These are phyloP conservation scores for Leccinum aurantiacum DNA, from an alignment of 768 basidiomycete species.

Conservation along the genomic window DNA sequence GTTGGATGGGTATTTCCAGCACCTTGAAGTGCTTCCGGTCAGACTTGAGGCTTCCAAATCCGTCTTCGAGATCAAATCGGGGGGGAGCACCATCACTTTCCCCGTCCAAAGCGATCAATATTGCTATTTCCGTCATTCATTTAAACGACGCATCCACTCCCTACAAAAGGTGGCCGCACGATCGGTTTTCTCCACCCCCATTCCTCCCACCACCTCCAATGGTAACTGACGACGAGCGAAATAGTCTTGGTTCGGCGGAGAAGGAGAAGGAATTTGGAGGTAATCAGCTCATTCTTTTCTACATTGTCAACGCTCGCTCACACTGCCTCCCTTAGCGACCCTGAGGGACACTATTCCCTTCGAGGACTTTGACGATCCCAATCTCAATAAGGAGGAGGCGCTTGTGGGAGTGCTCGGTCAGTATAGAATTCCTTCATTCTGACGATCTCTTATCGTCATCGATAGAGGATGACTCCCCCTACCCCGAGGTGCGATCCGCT, in stretches of 20 bases:
- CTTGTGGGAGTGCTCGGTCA: constrained; percentile 30
- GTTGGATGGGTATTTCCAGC: neutral
- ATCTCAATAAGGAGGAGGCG: constrained; percentile 32
- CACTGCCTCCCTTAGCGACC: constrained; percentile 1
- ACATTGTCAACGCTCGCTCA: neutral
- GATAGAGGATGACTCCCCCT: constrained; percentile 74
- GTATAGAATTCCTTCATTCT: neutral
- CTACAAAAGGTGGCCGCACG: constrained; percentile 16
- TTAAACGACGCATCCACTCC: neutral
- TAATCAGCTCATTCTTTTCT: neutral
- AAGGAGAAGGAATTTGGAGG: constrained; percentile 25
- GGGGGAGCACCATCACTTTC: neutral
- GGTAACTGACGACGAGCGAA: constrained; percentile 21
- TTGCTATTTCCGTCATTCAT: neutral
- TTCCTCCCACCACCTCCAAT: constrained; percentile 9
- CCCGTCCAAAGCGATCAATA: neutral
- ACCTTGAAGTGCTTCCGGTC: neutral
- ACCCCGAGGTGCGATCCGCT: constrained; percentile 79
- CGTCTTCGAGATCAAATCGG: constrained; percentile 1
- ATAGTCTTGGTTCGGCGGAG: constrained; percentile 21
- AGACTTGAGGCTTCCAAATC: neutral
- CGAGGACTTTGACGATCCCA: constrained; percentile 39
- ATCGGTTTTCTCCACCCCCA: neutral
- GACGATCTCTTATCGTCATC: constrained; percentile 16
- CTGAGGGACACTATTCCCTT: constrained; percentile 7